Evolutionary conservation across 2,329 filamentous ascomycete genomes (phyloP), one percentile per base, ranked within the genome.

Genomic region (Penicillium fuscoglaucum): DNA sequence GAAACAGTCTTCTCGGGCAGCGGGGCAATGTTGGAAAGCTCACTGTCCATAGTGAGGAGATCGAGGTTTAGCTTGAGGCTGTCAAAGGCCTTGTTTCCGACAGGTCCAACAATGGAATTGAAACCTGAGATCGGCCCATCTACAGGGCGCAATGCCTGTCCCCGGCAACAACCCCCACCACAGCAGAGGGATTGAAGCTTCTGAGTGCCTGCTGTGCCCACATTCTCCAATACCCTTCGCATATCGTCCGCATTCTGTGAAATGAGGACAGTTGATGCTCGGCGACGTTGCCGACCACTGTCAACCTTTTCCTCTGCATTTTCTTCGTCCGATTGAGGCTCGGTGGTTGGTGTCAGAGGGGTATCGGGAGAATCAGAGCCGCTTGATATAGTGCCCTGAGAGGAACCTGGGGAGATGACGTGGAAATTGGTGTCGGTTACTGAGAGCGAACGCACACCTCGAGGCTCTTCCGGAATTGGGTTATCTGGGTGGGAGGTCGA

Each of bases 11-110:
- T 87, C 55, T 88, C 84, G 0, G 93, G 92, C 49, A 96, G 72
- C 8, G 89, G 86, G 55, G 85, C 81, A 26, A 93, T 78, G 66
- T 86, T 87, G 41, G 87, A 91, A 61, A 98, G 80, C 19, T 83
- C 80, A 50, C 87, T 90, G 61, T 87, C 82, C 59, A 87, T 76
- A 6, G 88, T 89, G 53, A 98, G 85, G 33, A 87, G 83, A 57
- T 87, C 86, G 60, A 98, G 82, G 67, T 88, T 90, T 66, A 98
- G 83, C 52, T 87, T 82, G 49, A 99, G 82, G 60, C 88, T 90
- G 56, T 85, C 83, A 78, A 90, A 99, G 17, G 95, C 95, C 59
- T 88, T 84, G 68, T 96, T 98, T 73, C 95, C 87, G 1, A 93
- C 93, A 2, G 80, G 72, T 24, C 48, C 52, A 37, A 77, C 74